Evolutionary conservation across 2,329 filamentous ascomycete species (phyloP).

Genomic region (Stagonosporopsis chrysanthemi): DNA sequence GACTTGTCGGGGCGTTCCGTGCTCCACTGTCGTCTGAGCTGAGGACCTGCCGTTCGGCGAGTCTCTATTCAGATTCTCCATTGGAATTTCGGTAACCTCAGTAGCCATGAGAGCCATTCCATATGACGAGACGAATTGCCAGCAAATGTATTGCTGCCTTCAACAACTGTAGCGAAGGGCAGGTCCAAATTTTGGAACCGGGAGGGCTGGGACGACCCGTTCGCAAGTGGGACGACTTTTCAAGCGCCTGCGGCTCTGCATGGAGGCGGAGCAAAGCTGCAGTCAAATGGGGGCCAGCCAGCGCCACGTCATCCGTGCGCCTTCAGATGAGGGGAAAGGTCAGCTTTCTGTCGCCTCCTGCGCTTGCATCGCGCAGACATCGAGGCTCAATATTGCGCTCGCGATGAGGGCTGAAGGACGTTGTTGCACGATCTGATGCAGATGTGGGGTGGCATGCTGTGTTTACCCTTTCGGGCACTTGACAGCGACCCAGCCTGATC

Average conservation of each 20-base stretch:
- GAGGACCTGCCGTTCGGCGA: constrained; percentile 1
- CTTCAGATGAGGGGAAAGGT: constrained; percentile 13
- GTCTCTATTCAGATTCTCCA: constrained; percentile 9
- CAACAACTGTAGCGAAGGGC: background rate
- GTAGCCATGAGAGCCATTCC: constrained; percentile 9
- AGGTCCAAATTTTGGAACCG: constrained; percentile 7
- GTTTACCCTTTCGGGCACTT: background rate
- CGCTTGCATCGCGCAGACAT: constrained; percentile 20
- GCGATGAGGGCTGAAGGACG: constrained; percentile 1
- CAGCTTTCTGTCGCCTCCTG: constrained; percentile 19
- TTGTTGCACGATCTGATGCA: constrained; percentile 6
- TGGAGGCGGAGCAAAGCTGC: constrained; percentile 29
- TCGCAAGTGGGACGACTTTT: constrained; percentile 23
- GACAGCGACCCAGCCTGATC: background rate
- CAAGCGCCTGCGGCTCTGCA: constrained; percentile 31
- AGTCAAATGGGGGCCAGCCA: constrained; percentile 25
- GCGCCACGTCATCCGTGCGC: constrained; percentile 32
- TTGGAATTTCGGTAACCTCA: background rate
- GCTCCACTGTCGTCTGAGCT: constrained; percentile 1
- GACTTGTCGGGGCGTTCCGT: constrained; percentile 12
- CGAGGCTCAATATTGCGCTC: constrained; percentile 14
- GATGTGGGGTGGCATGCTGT: constrained; percentile 3
- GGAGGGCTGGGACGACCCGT: constrained; percentile 18
- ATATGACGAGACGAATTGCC: background rate
- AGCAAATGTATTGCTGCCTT: background rate